These are phyloP conservation scores for Fraxinus albicans DNA, from an alignment of 305 asterid species.

Conservation along the genomic window DNA sequence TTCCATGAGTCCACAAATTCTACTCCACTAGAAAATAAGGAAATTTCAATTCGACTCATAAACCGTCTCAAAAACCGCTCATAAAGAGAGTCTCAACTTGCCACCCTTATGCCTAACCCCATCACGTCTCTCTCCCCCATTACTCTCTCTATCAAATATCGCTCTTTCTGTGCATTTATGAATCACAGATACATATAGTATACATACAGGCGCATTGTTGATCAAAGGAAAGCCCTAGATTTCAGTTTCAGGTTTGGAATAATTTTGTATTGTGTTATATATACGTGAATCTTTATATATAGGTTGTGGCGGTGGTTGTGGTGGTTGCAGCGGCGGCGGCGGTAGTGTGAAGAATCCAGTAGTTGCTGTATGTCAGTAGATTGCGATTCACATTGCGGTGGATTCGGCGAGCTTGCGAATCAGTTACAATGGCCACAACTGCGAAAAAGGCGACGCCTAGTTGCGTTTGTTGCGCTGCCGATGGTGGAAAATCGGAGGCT, in stretches of 20 bases:
- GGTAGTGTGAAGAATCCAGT: slow-evolving; percentile 43
- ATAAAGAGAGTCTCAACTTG: no score
- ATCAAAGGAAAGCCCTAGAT: slow-evolving; percentile 40
- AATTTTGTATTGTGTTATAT: neutral
- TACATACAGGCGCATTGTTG: slow-evolving; percentile 35
- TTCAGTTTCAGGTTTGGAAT: slow-evolving; percentile 9
- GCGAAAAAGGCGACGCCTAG: slow-evolving; percentile 72
- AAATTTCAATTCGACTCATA: no score
- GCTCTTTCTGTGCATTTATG: slow-evolving; percentile 21
- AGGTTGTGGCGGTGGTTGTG: slow-evolving; percentile 29
- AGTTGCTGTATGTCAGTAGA: slow-evolving; percentile 91
- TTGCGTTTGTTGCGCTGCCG: slow-evolving; percentile 35
- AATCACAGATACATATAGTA: slow-evolving; percentile 14
- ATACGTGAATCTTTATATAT: slow-evolving; percentile 1
- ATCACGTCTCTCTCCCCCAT: slow-evolving; percentile 42
- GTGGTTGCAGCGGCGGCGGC: slow-evolving; percentile 15
- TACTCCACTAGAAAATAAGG: neutral
- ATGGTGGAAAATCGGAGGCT: slow-evolving; percentile 41
- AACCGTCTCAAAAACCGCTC: neutral
- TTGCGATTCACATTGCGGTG: slow-evolving; percentile 73
- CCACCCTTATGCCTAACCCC: slow-evolving; percentile 1
- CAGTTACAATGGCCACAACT: slow-evolving; percentile 95
- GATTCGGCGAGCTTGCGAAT: slow-evolving; percentile 70
- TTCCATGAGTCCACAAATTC: neutral
- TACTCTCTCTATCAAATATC: slow-evolving; percentile 8